A percentile compares a stretch with the other conserved stretches of the same genome.
These are phyloP conservation scores for Pestalotiopsis sp. DNA, from an alignment of 2,329 filamentous ascomycete genomes.

Conservation along the genomic window DNA sequence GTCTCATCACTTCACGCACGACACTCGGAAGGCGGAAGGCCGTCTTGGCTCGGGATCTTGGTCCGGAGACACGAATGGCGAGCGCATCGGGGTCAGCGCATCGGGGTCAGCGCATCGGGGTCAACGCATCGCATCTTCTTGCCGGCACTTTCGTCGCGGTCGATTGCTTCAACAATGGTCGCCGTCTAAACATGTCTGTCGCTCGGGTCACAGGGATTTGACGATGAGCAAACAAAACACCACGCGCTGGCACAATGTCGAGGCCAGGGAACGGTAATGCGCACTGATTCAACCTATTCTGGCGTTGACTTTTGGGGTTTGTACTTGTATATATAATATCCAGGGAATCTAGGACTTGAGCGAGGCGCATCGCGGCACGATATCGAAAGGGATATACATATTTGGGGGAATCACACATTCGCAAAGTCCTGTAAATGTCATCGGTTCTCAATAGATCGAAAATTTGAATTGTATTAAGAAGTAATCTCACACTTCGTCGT, in stretches of 20 bases:
- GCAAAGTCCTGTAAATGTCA: not conserved
- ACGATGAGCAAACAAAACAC: not conserved
- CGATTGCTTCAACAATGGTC: no score
- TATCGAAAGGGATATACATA: not conserved
- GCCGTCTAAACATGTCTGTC: no score
- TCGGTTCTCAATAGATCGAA: not conserved
- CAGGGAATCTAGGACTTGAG: not conserved
- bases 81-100: no score
- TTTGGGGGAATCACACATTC: not conserved
- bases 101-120: no score
- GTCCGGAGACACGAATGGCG: not conserved
- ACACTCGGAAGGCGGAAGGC: not conserved
- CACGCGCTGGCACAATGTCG: not conserved
- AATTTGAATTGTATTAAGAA: not conserved
- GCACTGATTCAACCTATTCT: not conserved
- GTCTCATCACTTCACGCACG: not conserved
- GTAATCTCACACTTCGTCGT: fast-evolving
- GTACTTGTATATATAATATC: not conserved
- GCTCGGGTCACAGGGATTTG: no score
- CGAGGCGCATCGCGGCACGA: not conserved
- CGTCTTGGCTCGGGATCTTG: no score
- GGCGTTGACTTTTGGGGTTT: not conserved
- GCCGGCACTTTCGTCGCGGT: no score
- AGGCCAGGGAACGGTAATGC: not conserved
- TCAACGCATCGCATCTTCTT: no score